These are phyloP conservation scores for Ceratonia siliqua DNA, from an alignment of 306 rosid genomes.

Conservation along the genomic window DNA sequence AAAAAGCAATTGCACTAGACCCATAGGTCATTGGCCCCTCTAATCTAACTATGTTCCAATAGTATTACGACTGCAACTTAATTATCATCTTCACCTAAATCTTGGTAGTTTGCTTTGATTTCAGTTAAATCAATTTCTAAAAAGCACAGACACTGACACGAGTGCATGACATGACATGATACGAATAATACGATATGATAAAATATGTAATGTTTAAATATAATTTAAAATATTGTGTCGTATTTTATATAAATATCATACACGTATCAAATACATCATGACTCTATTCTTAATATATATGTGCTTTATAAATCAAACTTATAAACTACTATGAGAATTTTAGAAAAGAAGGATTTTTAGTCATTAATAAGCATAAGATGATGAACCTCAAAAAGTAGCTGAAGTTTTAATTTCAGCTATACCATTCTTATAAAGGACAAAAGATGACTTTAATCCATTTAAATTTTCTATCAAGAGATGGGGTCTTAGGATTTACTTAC, in stretches of 20 bases:
- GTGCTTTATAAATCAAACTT: no score
- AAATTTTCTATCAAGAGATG: background rate
- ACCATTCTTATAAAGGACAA: background rate
- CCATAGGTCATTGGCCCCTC: no score
- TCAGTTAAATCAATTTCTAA: conserved; percentile 10
- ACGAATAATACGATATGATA: no score
- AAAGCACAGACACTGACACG: no score
- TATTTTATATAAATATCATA: no score
- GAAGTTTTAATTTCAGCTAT: background rate
- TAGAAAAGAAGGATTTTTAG: background rate
- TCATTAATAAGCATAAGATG: background rate
- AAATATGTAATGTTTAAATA: no score
- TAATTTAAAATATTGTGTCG: no score
- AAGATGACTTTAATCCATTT: background rate
- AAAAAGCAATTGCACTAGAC: no score
- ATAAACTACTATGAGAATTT: background rate
- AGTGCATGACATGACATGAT: no score
- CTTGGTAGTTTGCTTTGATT: background rate
- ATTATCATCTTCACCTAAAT: background rate
- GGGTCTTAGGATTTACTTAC: conserved; percentile 51
- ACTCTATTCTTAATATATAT: no score
- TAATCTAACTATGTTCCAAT: no score
- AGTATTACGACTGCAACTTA: background rate
- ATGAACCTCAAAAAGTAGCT: background rate
- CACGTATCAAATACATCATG: no score